phyloP scores from a whole-genome alignment of 495 filamentous ascomycete genomes.

The Paragyromitra xinjiangensis region DNA sequence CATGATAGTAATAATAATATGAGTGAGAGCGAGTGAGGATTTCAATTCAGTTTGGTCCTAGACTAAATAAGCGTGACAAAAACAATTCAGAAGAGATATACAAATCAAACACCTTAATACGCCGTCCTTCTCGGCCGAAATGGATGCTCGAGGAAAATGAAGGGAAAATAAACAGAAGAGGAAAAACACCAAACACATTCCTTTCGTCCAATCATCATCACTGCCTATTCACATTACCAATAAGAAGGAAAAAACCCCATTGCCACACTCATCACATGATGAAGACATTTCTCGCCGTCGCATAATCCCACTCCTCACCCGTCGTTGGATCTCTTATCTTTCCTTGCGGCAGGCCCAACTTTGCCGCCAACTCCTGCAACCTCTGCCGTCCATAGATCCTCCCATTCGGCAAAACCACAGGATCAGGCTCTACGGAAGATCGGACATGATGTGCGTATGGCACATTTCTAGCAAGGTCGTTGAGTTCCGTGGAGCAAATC shows the following conservation, averaged over 20 bases:
- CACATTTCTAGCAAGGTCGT: constrained; percentile 84
- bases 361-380: constrained; percentile 77
- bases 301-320: constrained; percentile 69
- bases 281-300: constrained; percentile 84
- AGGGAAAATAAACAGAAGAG: constrained; percentile 13
- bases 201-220: constrained; percentile 12
- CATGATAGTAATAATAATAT: constrained; percentile 56
- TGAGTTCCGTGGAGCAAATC: constrained; percentile 93
- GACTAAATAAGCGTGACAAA: constrained; percentile 10
- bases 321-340: constrained; percentile 85
- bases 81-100: neutral
- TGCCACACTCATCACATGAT: constrained; percentile 66
- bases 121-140: constrained; percentile 16
- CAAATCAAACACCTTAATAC: constrained; percentile 23
- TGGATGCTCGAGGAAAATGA: constrained; percentile 6
- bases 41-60: constrained; percentile 20
- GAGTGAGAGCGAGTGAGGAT: neutral
- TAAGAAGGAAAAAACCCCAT: neutral
- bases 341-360: constrained; percentile 69
- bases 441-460: constrained; percentile 95
- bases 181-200: neutral
- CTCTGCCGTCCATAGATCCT: constrained; percentile 82
- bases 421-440: constrained; percentile 86
- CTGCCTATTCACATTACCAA: constrained; percentile 35
- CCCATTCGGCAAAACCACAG: constrained; percentile 85